phyloP scores from a whole-genome alignment of 805 yeast genomes.

The Ogataea neopini region DNA sequence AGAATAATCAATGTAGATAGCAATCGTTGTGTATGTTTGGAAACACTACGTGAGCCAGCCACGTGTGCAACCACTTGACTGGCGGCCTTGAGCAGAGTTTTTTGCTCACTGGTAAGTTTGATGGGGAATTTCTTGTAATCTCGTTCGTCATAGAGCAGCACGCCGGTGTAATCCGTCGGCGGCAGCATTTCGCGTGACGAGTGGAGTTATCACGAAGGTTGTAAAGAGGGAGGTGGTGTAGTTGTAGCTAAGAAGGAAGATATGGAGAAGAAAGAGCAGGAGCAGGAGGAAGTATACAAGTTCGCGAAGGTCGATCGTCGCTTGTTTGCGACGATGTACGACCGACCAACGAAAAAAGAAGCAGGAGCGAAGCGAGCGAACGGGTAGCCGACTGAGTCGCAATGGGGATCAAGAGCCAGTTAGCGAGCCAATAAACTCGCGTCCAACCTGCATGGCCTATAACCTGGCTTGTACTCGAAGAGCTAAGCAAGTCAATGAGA shows the following conservation, averaged over 20 bases:
- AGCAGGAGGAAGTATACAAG: not conserved
- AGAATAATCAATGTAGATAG: slow-evolving; percentile 26
- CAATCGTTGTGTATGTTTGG: slow-evolving; percentile 21
- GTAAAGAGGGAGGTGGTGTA: not conserved
- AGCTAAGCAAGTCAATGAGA: too few relatives aligned
- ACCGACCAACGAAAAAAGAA: too few relatives aligned
- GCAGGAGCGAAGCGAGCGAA: not conserved
- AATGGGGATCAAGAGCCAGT: too few relatives aligned
- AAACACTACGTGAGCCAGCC: slow-evolving; percentile 5
- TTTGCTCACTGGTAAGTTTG: slow-evolving; percentile 29
- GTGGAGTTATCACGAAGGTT: too few relatives aligned
- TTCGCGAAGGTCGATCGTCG: not conserved
- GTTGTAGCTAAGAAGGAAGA: not conserved
- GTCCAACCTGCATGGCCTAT: too few relatives aligned
- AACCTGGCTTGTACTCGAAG: too few relatives aligned
- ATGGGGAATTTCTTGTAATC: slow-evolving; percentile 26
- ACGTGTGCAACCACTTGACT: slow-evolving; percentile 13
- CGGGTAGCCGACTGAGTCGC: too few relatives aligned
- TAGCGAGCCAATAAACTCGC: too few relatives aligned
- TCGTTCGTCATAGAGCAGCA: slow-evolving; percentile 28
- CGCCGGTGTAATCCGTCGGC: slow-evolving; percentile 27
- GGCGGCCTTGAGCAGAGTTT: slow-evolving; percentile 23
- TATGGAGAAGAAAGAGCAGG: not conserved
- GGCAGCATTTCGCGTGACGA: slow-evolving; percentile 23
- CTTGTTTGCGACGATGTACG: too few relatives aligned